phyloP scores from a whole-genome alignment of 129 eudicot species.

The Gnaphalium uliginosum region DNA sequence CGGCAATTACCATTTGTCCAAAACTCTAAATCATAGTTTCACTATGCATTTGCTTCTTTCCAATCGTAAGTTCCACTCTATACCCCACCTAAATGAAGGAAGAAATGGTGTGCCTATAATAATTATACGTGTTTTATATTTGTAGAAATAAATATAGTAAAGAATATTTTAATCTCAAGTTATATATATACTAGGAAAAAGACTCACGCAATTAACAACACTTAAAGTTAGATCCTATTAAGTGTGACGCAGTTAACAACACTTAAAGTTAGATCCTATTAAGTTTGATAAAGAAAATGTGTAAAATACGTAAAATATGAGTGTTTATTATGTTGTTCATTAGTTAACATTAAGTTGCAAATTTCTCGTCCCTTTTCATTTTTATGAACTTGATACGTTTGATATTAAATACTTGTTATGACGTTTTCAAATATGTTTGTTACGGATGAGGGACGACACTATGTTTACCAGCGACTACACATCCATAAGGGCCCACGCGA shows the following conservation, averaged over 20 bases:
- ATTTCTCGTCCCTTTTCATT: no score
- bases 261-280: no score
- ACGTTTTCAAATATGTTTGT: background rate
- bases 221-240: no score
- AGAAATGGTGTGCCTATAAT: conserved; percentile 4
- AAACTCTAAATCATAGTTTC: conserved; percentile 1
- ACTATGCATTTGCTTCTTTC: conserved; percentile 31
- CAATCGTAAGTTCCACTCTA: conserved; percentile 17
- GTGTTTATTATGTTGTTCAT: no score
- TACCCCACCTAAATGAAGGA: conserved; percentile 27
- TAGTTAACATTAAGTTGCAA: no score
- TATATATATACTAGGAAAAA: no score
- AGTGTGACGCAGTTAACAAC: no score
- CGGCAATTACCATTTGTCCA: conserved; percentile 25
- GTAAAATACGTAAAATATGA: no score
- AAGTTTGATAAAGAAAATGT: no score
- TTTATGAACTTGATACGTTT: no score
- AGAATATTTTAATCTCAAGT: background rate
- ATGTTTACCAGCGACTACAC: background rate
- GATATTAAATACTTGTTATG: background rate
- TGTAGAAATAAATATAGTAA: background rate
- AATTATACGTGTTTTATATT: background rate
- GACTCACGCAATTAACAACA: no score
- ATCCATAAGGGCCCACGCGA: background rate
- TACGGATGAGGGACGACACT: background rate